Conservation (phyloP, 345 rosid species). For the Kandelia obovata region DNA sequence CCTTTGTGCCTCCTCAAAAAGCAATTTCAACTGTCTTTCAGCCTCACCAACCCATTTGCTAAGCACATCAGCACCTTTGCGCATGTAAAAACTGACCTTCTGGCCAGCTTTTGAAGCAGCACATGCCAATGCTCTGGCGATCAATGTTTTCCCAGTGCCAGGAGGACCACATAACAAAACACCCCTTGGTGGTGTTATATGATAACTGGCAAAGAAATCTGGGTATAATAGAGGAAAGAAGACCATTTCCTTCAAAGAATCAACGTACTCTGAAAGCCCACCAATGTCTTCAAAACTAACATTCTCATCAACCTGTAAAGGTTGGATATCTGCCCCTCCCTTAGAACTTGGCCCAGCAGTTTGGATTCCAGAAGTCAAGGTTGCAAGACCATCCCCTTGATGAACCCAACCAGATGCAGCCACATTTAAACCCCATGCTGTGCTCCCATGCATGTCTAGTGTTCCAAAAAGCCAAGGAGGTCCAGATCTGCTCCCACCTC, state of each 20-base stretch:
- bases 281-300: constrained; percentile 96
- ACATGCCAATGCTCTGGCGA: constrained; percentile 98
- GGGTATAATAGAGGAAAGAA: constrained; percentile 97
- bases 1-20: constrained; percentile 97
- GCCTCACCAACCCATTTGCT: constrained; percentile 99
- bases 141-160: constrained; percentile 97
- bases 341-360: constrained; percentile 99
- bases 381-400: constrained; percentile 78
- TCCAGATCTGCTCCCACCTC: constrained; percentile 92
- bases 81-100: constrained; percentile 99
- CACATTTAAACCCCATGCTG: constrained; percentile 79
- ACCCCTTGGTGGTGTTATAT: constrained; percentile 95
- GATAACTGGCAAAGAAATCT: constrained; percentile 96
- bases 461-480: constrained; percentile 99
- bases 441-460: constrained; percentile 76
- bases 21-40: constrained; percentile 94
- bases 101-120: constrained; percentile 99
- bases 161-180: constrained; percentile 99
- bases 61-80: constrained; percentile 99
- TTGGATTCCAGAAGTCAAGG: constrained; percentile 81
- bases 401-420: constrained; percentile 99
- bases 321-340: constrained; percentile 99
- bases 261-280: constrained; percentile 88
- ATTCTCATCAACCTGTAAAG: constrained; percentile 90
- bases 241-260: constrained; percentile 98